These are phyloP conservation scores for Fusarium solani-melongenae DNA, from an alignment of 2,329 filamentous ascomycete species.

Conservation along the genomic window DNA sequence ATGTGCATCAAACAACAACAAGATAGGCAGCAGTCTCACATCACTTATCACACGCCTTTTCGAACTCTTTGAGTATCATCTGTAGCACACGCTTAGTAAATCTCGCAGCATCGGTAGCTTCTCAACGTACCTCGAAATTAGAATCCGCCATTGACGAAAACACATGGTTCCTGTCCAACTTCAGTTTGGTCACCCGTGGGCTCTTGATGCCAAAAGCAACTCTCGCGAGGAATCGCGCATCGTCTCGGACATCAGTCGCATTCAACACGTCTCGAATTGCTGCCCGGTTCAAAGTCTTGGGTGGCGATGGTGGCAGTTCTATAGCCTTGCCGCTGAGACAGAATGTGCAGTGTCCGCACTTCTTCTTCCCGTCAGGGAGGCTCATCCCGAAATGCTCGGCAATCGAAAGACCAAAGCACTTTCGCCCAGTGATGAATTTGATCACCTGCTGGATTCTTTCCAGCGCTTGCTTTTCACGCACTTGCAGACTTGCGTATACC, in stretches of 20 bases:
- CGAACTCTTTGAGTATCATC: conserved; percentile 37
- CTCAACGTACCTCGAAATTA: conserved; percentile 57
- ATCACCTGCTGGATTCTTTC: conserved; percentile 61
- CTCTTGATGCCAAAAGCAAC: conserved; percentile 72
- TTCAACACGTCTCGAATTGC: conserved; percentile 58
- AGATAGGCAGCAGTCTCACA: neutral
- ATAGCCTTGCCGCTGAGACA: conserved; percentile 47
- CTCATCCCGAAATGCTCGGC: conserved; percentile 69
- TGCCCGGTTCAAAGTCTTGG: conserved; percentile 50
- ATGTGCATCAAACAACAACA: neutral
- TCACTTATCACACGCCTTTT: conserved; percentile 30
- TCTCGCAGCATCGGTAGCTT: neutral
- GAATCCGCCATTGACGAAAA: conserved; percentile 67
- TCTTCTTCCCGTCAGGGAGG: conserved; percentile 53
- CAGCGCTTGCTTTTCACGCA: conserved; percentile 64
- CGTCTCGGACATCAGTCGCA: conserved; percentile 61
- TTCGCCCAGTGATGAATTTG: conserved; percentile 61
- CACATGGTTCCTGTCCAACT: conserved; percentile 55
- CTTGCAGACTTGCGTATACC: conserved; percentile 62
- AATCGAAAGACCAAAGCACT: conserved; percentile 64
- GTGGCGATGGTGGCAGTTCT: conserved; percentile 51
- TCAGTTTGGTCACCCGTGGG: conserved; percentile 62
- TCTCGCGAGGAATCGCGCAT: conserved; percentile 68
- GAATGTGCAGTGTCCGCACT: conserved; percentile 67
- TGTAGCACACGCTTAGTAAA: conserved; percentile 6